Evolutionary conservation across 495 filamentous ascomycete genomes (phyloP).

Genomic region (Aspergillus egyptiacus): DNA sequence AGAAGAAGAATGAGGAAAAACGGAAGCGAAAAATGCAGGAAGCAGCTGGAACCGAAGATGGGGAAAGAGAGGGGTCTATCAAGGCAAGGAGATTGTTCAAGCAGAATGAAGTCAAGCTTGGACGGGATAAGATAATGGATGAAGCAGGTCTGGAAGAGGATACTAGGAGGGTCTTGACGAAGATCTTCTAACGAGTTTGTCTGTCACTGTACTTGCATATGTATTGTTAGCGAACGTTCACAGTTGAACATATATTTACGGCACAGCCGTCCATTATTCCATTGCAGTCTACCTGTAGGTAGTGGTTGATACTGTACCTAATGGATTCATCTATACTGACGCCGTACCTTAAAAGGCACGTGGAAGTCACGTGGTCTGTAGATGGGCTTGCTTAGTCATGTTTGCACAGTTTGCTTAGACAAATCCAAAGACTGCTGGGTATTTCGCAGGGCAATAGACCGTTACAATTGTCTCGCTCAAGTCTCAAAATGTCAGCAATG

Average conservation of each 20-base stretch:
- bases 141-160: conserved; percentile 53
- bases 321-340: too few relatives aligned
- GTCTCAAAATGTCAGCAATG: neutral
- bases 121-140: conserved; percentile 34
- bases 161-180: conserved; percentile 70
- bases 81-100: conserved; percentile 59
- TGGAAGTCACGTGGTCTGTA: too few relatives aligned
- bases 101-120: conserved; percentile 53
- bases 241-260: too few relatives aligned
- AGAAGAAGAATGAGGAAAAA: conserved; percentile 58
- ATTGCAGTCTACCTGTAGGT: neutral
- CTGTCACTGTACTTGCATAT: conserved; percentile 1
- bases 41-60: conserved; percentile 14
- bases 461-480: neutral
- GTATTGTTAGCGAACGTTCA: neutral
- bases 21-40: conserved; percentile 35
- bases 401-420: conserved; percentile 2
- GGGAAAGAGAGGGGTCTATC: conserved; percentile 17
- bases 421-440: neutral
- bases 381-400: neutral
- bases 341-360: too few relatives aligned
- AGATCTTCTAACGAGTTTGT: conserved; percentile 54
- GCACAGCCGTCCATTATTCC: neutral
- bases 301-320: neutral
- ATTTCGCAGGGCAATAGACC: neutral